phyloP scores from a whole-genome alignment of 768 basidiomycete species.

The Baorangia bicolor region DNA sequence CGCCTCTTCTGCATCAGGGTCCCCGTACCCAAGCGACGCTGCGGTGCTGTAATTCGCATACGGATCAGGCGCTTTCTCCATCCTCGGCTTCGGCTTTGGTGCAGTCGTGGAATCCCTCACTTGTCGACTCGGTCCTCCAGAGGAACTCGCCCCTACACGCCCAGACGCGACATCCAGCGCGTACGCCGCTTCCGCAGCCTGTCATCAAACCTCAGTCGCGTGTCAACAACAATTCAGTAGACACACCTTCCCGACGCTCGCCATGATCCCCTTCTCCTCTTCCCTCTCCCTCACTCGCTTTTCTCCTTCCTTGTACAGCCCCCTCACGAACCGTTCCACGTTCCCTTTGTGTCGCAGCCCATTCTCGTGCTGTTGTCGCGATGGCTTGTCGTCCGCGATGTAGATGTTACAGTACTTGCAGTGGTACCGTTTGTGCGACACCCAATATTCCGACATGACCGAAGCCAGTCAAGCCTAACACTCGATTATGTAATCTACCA shows the following conservation, averaged over 20 bases:
- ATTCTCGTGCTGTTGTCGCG: constrained; percentile 87
- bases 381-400: constrained; percentile 95
- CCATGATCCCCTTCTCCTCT: constrained; percentile 88
- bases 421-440: constrained; percentile 87
- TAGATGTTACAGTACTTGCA: constrained; percentile 98
- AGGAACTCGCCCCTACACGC: constrained; percentile 34
- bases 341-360: constrained; percentile 94
- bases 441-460: constrained; percentile 88
- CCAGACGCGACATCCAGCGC: constrained; percentile 76
- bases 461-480: constrained; percentile 5
- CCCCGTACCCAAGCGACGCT: constrained; percentile 74
- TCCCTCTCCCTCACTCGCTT: constrained; percentile 82
- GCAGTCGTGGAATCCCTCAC: constrained; percentile 18
- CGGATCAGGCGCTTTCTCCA: constrained; percentile 57
- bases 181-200: constrained; percentile 82
- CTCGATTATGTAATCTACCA: constrained; percentile 17
- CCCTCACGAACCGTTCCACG: constrained; percentile 86
- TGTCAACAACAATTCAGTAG: not conserved
- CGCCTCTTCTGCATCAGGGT: constrained; percentile 74
- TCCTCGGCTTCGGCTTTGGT: constrained; percentile 39
- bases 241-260: constrained; percentile 72
- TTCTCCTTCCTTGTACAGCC: constrained; percentile 91
- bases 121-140: constrained; percentile 8
- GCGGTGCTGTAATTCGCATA: constrained; percentile 88
- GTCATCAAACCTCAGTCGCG: constrained; percentile 6